Evolutionary conservation across 2,329 filamentous ascomycete species (phyloP), one percentile per base, ranked within the genome.

Genomic region (Cercospora berteroae): DNA sequence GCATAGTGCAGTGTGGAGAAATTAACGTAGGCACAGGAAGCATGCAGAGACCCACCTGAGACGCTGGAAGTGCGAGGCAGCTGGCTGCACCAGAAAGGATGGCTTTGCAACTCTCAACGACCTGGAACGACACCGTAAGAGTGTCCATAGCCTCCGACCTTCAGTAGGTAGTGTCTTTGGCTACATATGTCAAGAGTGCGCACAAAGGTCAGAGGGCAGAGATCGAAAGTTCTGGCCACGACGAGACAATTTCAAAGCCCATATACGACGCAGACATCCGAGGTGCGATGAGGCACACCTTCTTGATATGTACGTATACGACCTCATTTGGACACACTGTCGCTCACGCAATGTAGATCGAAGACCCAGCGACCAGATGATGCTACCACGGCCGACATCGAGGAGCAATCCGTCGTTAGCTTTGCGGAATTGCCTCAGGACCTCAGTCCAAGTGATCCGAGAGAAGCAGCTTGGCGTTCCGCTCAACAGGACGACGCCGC

Each of bases 71-170:
- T 97, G 93, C 75, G 74, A 83, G 3, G 78, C 86, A 25, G 70
- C 77, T 0, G 80, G 80, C 4, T 96, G 93, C 77, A 71, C 75
- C 27, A 83, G 88, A 12, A 71, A 67, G 18, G 80, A 77, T 5
- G 92, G 92, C 0, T 97, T 96, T 74, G 89, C 89, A 18, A 96
- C 92, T 0, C 79, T 81, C 18, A 96, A 96, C 76, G 94, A 97
- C 73, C 86, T 94, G 12, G 86, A 90, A n/a, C 85, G 94, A 62
- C 94, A 97, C 77, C 88, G 86, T 72, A 88, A 87, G 74, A 90
- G 88, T 67, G 88, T 75, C 5, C 93, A 97, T 76, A 81, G 79
- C 25, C 80, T 84, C 61, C 80, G 73, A 44, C 80, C 79, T 67
- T 76, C 74, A 27, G 80, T 81, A 1, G 83, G 83, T 8, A 81